Conservation (phyloP, 495 filamentous ascomycete genomes). For the Podospora pseudocomata region DNA sequence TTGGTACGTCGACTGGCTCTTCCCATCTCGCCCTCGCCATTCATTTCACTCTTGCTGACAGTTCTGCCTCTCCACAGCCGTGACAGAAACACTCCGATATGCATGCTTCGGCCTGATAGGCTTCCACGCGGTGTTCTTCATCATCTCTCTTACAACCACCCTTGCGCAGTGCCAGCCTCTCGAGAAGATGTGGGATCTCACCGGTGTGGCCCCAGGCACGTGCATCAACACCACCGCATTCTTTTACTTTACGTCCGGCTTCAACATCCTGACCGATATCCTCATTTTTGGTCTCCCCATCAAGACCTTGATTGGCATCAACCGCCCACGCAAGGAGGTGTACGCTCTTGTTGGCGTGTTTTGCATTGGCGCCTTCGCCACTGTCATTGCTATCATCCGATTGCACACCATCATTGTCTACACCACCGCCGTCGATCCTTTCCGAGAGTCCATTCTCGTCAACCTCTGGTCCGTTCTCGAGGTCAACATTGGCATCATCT, state of each 20-base stretch:
- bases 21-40: neutral
- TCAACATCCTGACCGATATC: constrained; percentile 52
- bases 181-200: constrained; percentile 46
- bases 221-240: constrained; percentile 50
- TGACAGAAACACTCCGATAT: constrained; percentile 31
- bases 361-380: constrained; percentile 45
- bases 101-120: constrained; percentile 35
- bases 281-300: constrained; percentile 52
- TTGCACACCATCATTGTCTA: constrained; percentile 40
- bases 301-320: constrained; percentile 41
- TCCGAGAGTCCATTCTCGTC: constrained; percentile 30
- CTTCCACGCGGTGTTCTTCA: constrained; percentile 37
- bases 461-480: constrained; percentile 50
- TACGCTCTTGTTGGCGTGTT: constrained; percentile 48
- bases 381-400: constrained; percentile 42
- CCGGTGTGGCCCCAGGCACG: constrained; percentile 27
- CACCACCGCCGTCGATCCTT: constrained; percentile 34
- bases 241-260: constrained; percentile 50
- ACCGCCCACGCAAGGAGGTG: constrained; percentile 45
- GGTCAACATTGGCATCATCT: constrained; percentile 48
- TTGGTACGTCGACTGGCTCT: neutral
- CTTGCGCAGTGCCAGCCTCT: constrained; percentile 46
- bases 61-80: constrained; percentile 13
- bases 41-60: neutral
- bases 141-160: constrained; percentile 36